Evolutionary conservation across 371 early-diverging fungal genomes (phyloP).

Genomic region (Batkoa obscura): DNA sequence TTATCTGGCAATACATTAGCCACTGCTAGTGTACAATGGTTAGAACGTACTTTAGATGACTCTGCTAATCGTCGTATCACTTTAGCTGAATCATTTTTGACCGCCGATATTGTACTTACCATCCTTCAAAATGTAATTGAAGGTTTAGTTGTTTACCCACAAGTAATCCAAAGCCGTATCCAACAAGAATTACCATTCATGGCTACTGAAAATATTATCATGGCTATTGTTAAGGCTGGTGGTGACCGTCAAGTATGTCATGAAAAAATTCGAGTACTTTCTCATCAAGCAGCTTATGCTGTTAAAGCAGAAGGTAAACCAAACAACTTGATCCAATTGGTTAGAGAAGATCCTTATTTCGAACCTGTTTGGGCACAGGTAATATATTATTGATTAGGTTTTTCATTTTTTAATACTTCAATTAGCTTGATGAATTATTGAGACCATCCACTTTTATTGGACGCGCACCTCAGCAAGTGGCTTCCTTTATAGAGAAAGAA

Average conservation of each 20-base stretch:
- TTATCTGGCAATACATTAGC: conserved; percentile 70
- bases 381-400: not conserved
- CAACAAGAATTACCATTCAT: conserved; percentile 91
- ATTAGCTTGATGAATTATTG: conserved; percentile 49
- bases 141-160: conserved; percentile 92
- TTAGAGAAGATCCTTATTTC: conserved; percentile 69
- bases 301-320: conserved; percentile 87
- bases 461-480: conserved; percentile 88
- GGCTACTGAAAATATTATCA: conserved; percentile 97
- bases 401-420: not conserved
- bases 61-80: conserved; percentile 91
- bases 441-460: conserved; percentile 88
- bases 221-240: conserved; percentile 95
- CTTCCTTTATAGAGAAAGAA: conserved; percentile 55
- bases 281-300: conserved; percentile 75
- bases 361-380: conserved; percentile 33
- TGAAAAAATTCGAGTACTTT: conserved; percentile 87
- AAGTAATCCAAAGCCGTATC: conserved; percentile 83
- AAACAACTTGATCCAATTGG: conserved; percentile 86
- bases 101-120: conserved; percentile 85
- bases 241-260: conserved; percentile 94
- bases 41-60: conserved; percentile 94
- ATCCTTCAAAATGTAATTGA: conserved; percentile 87
- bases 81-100: conserved; percentile 92
- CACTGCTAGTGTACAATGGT: conserved; percentile 88